phyloP scores from a whole-genome alignment of 768 basidiomycete genomes.

The Leccinum subgranulosum region DNA sequence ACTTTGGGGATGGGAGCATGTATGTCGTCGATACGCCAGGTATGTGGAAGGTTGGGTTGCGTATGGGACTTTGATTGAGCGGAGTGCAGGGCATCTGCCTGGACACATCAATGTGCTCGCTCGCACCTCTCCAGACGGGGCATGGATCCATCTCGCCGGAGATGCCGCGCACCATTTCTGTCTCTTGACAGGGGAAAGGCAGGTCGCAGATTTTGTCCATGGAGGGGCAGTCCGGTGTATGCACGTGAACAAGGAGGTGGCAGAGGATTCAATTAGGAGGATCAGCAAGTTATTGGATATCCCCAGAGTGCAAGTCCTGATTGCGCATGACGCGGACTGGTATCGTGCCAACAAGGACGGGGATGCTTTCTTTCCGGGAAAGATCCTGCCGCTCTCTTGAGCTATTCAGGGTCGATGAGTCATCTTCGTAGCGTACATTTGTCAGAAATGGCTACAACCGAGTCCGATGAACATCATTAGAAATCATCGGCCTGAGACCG shows the following conservation, averaged over 20 bases:
- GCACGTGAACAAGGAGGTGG: constrained; percentile 41
- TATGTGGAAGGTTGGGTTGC: background rate
- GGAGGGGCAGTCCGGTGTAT: constrained; percentile 33
- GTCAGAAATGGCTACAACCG: background rate
- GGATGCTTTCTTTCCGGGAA: background rate
- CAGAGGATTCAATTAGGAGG: background rate
- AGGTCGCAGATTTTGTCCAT: constrained; percentile 29
- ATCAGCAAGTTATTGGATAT: background rate
- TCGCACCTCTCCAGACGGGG: constrained; percentile 49
- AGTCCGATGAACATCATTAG: too few relatives aligned
- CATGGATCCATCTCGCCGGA: constrained; percentile 52
- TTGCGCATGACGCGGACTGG: background rate
- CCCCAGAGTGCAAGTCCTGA: background rate
- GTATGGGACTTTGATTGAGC: background rate
- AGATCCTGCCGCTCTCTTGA: background rate
- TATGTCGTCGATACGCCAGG: constrained; percentile 53
- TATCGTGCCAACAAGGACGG: background rate
- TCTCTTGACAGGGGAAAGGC: constrained; percentile 41
- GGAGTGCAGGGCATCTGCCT: constrained; percentile 39
- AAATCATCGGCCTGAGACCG: background rate
- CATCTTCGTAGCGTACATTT: background rate
- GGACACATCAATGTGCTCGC: constrained; percentile 54
- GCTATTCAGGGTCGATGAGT: background rate
- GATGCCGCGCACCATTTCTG: constrained; percentile 54
- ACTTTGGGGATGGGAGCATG: constrained; percentile 52